phyloP scores from a whole-genome alignment of 2,329 filamentous ascomycete genomes.

The Kalaharituber pfeilii region DNA sequence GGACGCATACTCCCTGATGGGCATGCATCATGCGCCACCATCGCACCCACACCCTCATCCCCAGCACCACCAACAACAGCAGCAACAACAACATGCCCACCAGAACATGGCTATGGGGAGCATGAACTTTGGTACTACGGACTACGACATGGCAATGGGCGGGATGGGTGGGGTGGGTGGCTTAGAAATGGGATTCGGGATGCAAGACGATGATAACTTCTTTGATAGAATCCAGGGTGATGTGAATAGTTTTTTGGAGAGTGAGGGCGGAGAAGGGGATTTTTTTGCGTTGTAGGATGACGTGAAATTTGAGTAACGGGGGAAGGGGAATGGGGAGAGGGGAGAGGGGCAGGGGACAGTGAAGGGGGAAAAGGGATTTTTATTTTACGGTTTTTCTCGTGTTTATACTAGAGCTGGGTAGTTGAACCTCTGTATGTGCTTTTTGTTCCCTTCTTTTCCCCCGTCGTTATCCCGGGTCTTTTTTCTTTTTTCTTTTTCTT shows the following conservation, averaged over 20 bases:
- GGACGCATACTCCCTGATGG: too few species aligned
- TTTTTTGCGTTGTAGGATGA: neutral
- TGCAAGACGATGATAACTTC: neutral
- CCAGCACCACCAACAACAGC: neutral
- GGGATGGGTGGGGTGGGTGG: neutral
- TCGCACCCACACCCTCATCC: too few species aligned
- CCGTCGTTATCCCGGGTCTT: neutral
- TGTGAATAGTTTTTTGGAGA: neutral
- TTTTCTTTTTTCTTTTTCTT: neutral
- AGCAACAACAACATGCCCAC: neutral
- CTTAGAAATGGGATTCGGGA: neutral
- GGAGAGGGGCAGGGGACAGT: neutral
- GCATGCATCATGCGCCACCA: too few species aligned
- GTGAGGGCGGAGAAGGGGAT: neutral
- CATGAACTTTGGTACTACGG: neutral
- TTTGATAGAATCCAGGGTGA: neutral
- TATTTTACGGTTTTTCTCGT: neutral
- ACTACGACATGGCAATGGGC: too few species aligned
- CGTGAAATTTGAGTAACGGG: too few species aligned
- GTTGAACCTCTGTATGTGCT: neutral
- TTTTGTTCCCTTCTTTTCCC: neutral
- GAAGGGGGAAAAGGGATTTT: neutral
- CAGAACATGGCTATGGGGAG: neutral
- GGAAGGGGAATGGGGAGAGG: neutral
- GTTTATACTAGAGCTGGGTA: neutral